Evolutionary conservation across 805 yeast genomes (phyloP).

Genomic region (Komagataella pseudopastoris): DNA sequence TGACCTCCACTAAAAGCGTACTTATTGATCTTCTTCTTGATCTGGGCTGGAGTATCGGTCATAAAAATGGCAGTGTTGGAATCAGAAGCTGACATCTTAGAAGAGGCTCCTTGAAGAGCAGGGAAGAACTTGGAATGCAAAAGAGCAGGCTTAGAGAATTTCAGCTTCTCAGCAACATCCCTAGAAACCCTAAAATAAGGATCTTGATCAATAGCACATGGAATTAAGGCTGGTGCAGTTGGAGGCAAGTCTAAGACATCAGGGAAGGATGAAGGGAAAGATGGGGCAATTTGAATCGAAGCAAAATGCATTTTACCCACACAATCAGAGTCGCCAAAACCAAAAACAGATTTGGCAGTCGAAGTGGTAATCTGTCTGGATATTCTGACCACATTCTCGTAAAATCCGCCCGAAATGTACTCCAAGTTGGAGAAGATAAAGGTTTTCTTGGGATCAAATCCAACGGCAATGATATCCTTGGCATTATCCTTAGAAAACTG

Average conservation of each 20-base stretch:
- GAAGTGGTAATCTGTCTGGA: slow-evolving; percentile 93
- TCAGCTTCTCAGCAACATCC: slow-evolving; percentile 91
- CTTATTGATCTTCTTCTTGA: slow-evolving; percentile 89
- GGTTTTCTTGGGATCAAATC: slow-evolving; percentile 89
- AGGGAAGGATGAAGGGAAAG: slow-evolving; percentile 93
- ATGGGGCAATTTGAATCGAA: slow-evolving; percentile 89
- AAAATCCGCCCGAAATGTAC: slow-evolving; percentile 88
- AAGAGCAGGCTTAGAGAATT: slow-evolving; percentile 81
- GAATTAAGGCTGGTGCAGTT: slow-evolving; percentile 92
- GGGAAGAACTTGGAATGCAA: slow-evolving; percentile 96
- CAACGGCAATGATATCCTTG: slow-evolving; percentile 86
- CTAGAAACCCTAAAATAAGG: slow-evolving; percentile 96
- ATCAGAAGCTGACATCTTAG: slow-evolving; percentile 95
- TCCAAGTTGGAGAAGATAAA: slow-evolving; percentile 87
- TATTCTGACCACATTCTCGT: slow-evolving; percentile 85
- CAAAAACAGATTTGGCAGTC: slow-evolving; percentile 95
- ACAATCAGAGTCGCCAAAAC: slow-evolving; percentile 88
- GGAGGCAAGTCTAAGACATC: slow-evolving; percentile 75
- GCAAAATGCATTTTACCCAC: slow-evolving; percentile 95
- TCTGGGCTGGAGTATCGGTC: slow-evolving; percentile 89
- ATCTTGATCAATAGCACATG: slow-evolving; percentile 98
- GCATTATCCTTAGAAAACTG: slow-evolving; percentile 71
- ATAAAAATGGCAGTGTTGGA: slow-evolving; percentile 84
- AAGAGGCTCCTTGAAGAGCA: slow-evolving; percentile 89
- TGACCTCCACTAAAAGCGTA: slow-evolving; percentile 95